Percentiles rank a stretch among this genome's conserved stretches.
Conservation (phyloP, 2,329 filamentous ascomycete genomes). For the Fusarium sp. region DNA sequence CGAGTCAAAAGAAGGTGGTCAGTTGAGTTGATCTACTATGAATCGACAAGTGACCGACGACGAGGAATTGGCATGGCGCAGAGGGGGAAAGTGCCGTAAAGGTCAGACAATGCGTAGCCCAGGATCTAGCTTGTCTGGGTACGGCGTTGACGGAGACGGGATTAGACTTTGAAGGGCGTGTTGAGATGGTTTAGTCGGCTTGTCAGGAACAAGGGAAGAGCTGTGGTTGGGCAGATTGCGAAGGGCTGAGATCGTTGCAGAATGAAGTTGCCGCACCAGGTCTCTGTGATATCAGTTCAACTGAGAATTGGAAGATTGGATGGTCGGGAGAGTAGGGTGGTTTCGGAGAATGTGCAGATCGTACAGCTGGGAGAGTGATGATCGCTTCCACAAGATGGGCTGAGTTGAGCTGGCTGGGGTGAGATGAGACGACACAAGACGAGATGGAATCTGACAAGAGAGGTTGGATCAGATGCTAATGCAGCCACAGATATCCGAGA, state of each 20-base stretch:
- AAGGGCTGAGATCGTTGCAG: constrained; percentile 8
- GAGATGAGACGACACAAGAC: neutral
- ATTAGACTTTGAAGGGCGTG: constrained; percentile 41
- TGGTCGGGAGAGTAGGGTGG: neutral
- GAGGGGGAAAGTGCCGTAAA: constrained; percentile 32
- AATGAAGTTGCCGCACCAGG: neutral
- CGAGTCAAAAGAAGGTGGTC: constrained; percentile 24
- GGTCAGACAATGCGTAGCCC: constrained; percentile 36
- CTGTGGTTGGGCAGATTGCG: neutral
- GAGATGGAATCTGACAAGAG: constrained; percentile 12
- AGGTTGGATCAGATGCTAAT: constrained; percentile 14
- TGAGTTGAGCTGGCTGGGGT: constrained; percentile 18
- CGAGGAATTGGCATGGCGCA: constrained; percentile 43
- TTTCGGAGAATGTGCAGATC: neutral
- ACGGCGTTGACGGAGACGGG: constrained; percentile 37
- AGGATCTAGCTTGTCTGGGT: constrained; percentile 40
- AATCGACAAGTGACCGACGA: constrained; percentile 40
- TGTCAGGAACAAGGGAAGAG: constrained; percentile 24
- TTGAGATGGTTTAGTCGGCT: constrained; percentile 20
- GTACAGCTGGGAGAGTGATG: constrained; percentile 1
- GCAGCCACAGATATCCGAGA: neutral
- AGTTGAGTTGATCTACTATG: constrained; percentile 33
- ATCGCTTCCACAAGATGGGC: constrained; percentile 8
- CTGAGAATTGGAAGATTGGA: neutral
- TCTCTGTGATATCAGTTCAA: constrained; percentile 1